Conservation (phyloP, 2,329 filamentous ascomycete genomes). For the Calonectria honghensis region DNA sequence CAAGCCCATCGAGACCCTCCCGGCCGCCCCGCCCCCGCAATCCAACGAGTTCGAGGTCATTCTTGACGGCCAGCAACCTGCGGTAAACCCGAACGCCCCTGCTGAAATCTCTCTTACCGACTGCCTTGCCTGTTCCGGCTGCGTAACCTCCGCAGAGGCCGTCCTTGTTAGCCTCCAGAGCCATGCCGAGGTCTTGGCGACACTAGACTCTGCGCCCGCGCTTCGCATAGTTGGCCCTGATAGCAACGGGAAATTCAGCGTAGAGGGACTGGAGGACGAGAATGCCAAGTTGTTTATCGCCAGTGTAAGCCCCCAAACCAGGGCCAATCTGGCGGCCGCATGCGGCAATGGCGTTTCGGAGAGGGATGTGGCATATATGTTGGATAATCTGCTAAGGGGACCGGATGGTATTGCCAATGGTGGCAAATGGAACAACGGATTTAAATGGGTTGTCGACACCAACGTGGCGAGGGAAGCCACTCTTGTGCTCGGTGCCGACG, state of each 20-base stretch:
- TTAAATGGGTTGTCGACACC: conserved; percentile 93
- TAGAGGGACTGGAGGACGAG: conserved; percentile 73
- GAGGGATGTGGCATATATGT: conserved; percentile 85
- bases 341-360: conserved; percentile 84
- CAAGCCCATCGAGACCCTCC: conserved; percentile 95
- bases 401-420: conserved; percentile 80
- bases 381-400: conserved; percentile 84
- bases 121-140: conserved; percentile 97
- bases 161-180: conserved; percentile 97
- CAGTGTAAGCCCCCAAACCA: conserved; percentile 92
- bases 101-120: conserved; percentile 97
- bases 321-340: conserved; percentile 91
- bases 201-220: conserved; percentile 81
- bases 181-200: conserved; percentile 90
- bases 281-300: conserved; percentile 90
- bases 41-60: conserved; percentile 87
- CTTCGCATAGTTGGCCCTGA: conserved; percentile 63
- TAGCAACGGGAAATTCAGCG: conserved; percentile 58
- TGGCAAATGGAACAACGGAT: conserved; percentile 83
- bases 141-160: conserved; percentile 97
- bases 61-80: conserved; percentile 85
- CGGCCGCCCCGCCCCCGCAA: conserved; percentile 68
- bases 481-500: conserved; percentile 86
- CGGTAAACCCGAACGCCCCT: conserved; percentile 76
- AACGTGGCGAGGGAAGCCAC: conserved; percentile 88